Conservation (phyloP, 768 basidiomycete genomes). For the Pleurotus sapidus region DNA sequence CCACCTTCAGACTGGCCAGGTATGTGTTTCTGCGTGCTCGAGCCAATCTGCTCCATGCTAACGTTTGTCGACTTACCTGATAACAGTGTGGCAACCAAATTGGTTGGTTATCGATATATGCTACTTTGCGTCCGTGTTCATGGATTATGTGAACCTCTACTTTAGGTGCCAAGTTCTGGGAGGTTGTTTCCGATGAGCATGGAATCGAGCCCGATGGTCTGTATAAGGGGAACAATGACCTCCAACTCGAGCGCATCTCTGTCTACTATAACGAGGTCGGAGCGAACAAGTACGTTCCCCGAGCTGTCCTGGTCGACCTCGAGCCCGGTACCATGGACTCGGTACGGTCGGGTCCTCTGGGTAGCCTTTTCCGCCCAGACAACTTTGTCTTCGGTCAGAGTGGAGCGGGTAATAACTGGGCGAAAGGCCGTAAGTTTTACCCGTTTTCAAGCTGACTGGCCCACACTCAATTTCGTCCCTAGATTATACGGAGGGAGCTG, state of each 20-base stretch:
- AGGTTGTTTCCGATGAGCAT: slow-evolving; percentile 98
- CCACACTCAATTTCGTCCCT: background rate
- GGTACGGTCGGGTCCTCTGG: slow-evolving; percentile 86
- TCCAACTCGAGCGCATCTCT: slow-evolving; percentile 95
- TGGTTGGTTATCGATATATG: slow-evolving; percentile 51
- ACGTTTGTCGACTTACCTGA: slow-evolving; percentile 24
- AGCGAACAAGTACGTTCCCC: slow-evolving; percentile 96
- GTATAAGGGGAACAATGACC: slow-evolving; percentile 92
- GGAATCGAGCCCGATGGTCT: slow-evolving; percentile 91
- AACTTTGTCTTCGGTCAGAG: slow-evolving; percentile 99
- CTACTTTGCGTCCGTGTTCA: slow-evolving; percentile 11
- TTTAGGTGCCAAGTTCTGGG: slow-evolving; percentile 93
- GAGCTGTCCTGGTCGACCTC: slow-evolving; percentile 95
- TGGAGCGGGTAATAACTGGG: slow-evolving; percentile 99
- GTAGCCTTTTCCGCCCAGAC: slow-evolving; percentile 93
- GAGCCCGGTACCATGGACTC: slow-evolving; percentile 98
- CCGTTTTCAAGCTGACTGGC: background rate
- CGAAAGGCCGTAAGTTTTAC: slow-evolving; percentile 88
- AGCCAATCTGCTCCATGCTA: slow-evolving; percentile 15
- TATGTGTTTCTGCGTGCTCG: slow-evolving; percentile 29
- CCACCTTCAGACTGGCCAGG: slow-evolving; percentile 99
- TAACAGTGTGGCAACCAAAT: slow-evolving; percentile 97
- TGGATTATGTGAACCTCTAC: slow-evolving; percentile 11
- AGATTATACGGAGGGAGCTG: slow-evolving; percentile 96
- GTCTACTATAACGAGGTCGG: slow-evolving; percentile 98